Evolutionary conservation across 2,329 filamentous ascomycete species (phyloP).

Genomic region (Penicillium hesseltinei): DNA sequence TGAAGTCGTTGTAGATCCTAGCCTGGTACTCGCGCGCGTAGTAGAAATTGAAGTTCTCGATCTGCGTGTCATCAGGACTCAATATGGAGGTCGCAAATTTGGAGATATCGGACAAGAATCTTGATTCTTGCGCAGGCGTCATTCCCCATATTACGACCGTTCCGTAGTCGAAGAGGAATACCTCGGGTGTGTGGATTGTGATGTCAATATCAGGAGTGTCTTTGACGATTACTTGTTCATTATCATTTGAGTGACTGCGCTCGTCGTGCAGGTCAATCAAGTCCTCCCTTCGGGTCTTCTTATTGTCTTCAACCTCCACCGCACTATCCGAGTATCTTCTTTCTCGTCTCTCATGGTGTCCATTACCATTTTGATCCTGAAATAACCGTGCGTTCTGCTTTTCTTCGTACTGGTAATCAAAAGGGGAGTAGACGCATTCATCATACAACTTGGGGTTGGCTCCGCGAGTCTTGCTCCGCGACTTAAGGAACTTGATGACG

Average conservation of each 20-base stretch:
- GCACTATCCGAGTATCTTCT: slow-evolving; percentile 68
- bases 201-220: slow-evolving; percentile 73
- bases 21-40: slow-evolving; percentile 98
- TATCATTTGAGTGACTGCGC: slow-evolving; percentile 30
- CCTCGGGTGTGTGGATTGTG: slow-evolving; percentile 83
- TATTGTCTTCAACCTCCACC: slow-evolving; percentile 63
- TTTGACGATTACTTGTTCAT: slow-evolving; percentile 28
- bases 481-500: slow-evolving; percentile 87
- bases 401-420: slow-evolving; percentile 66
- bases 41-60: slow-evolving; percentile 99
- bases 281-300: slow-evolving; percentile 56
- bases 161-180: slow-evolving; percentile 96
- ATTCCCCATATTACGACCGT: slow-evolving; percentile 99
- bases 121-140: slow-evolving; percentile 82
- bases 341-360: slow-evolving; percentile 45
- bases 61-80: slow-evolving; percentile 82
- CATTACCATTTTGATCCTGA: slow-evolving; percentile 30
- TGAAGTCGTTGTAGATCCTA: slow-evolving; percentile 99
- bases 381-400: slow-evolving; percentile 35
- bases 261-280: slow-evolving; percentile 61
- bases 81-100: slow-evolving; percentile 94
- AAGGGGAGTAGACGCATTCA: slow-evolving; percentile 96
- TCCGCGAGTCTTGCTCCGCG: slow-evolving; percentile 71
- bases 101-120: slow-evolving; percentile 87
- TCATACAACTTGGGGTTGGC: slow-evolving; percentile 90